Evolutionary conservation across 352 stramenopile species (phyloP).

Genomic region (Globisporangium nagaii): DNA sequence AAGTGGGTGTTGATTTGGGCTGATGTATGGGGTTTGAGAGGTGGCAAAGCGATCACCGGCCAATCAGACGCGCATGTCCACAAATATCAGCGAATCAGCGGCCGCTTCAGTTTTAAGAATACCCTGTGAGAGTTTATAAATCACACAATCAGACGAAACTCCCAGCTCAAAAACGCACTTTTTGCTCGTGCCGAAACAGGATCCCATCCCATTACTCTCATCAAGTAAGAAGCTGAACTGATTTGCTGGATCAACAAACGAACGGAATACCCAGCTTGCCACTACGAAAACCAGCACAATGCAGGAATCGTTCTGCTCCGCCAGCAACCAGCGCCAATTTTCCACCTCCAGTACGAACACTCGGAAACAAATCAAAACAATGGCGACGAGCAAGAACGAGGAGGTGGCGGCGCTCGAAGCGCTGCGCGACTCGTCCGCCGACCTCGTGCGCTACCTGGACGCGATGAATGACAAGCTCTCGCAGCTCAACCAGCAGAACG

Average conservation of each 20-base stretch:
- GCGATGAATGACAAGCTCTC: constrained; percentile 67
- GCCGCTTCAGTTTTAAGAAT: not conserved
- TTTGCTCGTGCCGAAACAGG: not conserved
- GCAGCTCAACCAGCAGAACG: constrained; percentile 80
- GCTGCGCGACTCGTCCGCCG: constrained; percentile 67
- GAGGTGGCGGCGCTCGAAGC: constrained; percentile 76
- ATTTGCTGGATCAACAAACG: too few species aligned
- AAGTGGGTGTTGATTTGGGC: too few species aligned
- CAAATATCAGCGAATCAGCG: not conserved
- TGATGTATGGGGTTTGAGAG: not conserved
- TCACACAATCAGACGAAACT: not conserved
- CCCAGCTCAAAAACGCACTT: not conserved
- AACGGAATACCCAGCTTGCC: too few species aligned
- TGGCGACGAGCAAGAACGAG: constrained; percentile 62
- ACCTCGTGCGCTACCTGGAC: constrained; percentile 72
- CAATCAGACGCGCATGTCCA: not conserved
- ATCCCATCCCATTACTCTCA: too few species aligned
- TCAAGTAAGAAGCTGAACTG: too few species aligned
- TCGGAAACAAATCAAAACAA: not conserved
- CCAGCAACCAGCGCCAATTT: not conserved
- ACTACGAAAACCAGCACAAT: too few species aligned
- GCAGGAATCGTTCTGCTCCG: too few species aligned
- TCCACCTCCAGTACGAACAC: not conserved
- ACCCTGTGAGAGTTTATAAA: not conserved
- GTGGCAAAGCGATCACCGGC: not conserved